phyloP scores from a whole-genome alignment of 805 yeast species.

The Torulaspora franciscae region DNA sequence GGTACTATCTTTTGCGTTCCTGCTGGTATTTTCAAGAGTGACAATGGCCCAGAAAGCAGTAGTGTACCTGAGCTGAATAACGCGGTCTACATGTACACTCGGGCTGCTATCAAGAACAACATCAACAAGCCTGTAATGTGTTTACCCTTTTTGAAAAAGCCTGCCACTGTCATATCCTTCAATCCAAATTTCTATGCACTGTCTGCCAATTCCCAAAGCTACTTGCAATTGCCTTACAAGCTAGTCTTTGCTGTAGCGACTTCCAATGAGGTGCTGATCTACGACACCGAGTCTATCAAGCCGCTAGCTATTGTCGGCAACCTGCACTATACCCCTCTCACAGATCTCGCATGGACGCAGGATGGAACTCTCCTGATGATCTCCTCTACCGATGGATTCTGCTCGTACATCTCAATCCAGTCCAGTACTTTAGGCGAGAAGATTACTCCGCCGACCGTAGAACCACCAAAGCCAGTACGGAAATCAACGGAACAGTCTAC shows the following conservation, averaged over 20 bases:
- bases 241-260: constrained; percentile 92
- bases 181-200: constrained; percentile 55
- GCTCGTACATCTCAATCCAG: constrained; percentile 60
- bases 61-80: constrained; percentile 42
- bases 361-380: constrained; percentile 69
- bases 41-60: constrained; percentile 11
- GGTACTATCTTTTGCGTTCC: constrained; percentile 78
- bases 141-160: constrained; percentile 73
- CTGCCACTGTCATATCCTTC: constrained; percentile 79
- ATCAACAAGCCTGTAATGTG: constrained; percentile 68
- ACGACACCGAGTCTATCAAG: constrained; percentile 64
- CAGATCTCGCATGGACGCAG: constrained; percentile 80
- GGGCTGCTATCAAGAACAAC: constrained; percentile 49
- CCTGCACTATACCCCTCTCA: constrained; percentile 81
- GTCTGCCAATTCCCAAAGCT: constrained; percentile 19
- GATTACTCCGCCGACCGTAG: constrained; percentile 14
- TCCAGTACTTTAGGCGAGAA: constrained; percentile 51
- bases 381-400: constrained; percentile 90
- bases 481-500: not conserved
- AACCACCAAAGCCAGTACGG: not conserved
- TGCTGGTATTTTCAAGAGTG: constrained; percentile 54
- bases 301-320: constrained; percentile 75
- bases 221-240: constrained; percentile 63
- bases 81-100: constrained; percentile 74
- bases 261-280: constrained; percentile 73